phyloP scores from a whole-genome alignment of 2,329 filamentous ascomycete genomes.

The Incumbomyces lentus region DNA sequence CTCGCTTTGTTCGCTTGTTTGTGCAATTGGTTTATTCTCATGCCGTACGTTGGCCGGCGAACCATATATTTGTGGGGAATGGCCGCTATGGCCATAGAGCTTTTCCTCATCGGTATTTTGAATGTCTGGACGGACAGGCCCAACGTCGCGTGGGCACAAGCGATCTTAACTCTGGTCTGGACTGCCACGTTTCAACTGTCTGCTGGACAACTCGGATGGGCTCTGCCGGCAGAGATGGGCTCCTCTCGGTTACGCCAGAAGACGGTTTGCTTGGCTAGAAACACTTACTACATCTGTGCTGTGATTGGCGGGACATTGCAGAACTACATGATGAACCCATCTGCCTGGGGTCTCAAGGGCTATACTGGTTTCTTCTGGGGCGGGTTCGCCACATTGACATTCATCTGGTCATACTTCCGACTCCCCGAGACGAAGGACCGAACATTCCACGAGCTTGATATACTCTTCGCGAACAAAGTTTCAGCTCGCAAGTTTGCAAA shows the following conservation, averaged over 20 bases:
- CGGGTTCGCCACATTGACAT: slow-evolving; percentile 19
- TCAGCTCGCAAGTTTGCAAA: slow-evolving; percentile 12
- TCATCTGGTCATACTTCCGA: slow-evolving; percentile 25
- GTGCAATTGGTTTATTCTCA: slow-evolving; percentile 33
- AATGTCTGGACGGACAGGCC: slow-evolving; percentile 17
- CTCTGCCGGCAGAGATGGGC: slow-evolving; percentile 42
- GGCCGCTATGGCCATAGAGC: slow-evolving; percentile 61
- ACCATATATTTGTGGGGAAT: slow-evolving; percentile 65
- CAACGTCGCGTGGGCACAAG: slow-evolving; percentile 26
- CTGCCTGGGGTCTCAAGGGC: slow-evolving; percentile 23
- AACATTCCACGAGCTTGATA: slow-evolving; percentile 12
- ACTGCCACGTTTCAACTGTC: slow-evolving; percentile 44
- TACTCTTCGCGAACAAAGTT: slow-evolving; percentile 15
- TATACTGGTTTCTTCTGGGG: slow-evolving; percentile 27
- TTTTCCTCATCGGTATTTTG: slow-evolving; percentile 24
- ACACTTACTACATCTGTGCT: slow-evolving; percentile 40
- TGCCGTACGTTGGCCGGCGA: slow-evolving; percentile 58
- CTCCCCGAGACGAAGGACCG: slow-evolving; percentile 24
- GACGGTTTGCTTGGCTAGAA: slow-evolving; percentile 46
- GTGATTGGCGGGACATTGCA: slow-evolving; percentile 23
- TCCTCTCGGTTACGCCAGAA: slow-evolving; percentile 45
- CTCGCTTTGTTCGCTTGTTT: slow-evolving; percentile 73
- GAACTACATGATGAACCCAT: slow-evolving; percentile 26
- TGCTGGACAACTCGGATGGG: slow-evolving; percentile 44
- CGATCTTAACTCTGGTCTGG: slow-evolving; percentile 39